Evolutionary conservation across 164 flowering plant species (phyloP).

Genomic region (Chloranthus sessilifolius): DNA sequence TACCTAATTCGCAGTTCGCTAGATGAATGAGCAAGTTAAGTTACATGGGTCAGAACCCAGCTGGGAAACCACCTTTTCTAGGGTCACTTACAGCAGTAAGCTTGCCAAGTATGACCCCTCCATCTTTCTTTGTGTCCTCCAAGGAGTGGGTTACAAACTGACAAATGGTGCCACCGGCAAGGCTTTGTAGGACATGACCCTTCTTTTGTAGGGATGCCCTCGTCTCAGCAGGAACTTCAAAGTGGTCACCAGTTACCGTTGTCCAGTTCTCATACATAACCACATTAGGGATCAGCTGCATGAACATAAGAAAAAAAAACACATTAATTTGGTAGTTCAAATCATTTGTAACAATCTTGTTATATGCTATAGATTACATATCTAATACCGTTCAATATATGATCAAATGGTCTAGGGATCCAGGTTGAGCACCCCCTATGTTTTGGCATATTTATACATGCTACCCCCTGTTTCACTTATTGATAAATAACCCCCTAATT

Average conservation of each 20-base stretch:
- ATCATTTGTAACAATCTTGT: background rate
- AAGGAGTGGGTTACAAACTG: slow-evolving; percentile 40
- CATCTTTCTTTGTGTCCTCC: slow-evolving; percentile 6
- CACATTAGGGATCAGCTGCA: slow-evolving; percentile 58
- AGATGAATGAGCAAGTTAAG: no score
- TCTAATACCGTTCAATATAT: no score
- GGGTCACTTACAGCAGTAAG: slow-evolving; percentile 58
- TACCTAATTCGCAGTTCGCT: no score
- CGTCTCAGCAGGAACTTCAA: slow-evolving; percentile 38
- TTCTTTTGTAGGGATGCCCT: slow-evolving; percentile 35
- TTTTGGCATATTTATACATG: no score
- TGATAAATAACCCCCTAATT: no score
- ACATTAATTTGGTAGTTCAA: background rate
- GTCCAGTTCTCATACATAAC: slow-evolving; percentile 70
- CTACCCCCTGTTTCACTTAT: no score
- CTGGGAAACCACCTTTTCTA: slow-evolving; percentile 61
- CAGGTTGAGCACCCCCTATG: no score
- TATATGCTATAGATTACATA: no score
- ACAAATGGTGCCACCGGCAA: slow-evolving; percentile 51
- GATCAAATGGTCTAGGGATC: no score
- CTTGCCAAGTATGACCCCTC: slow-evolving; percentile 13
- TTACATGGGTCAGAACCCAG: slow-evolving; percentile 51
- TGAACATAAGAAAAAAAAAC: slow-evolving; percentile 7
- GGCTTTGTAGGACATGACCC: slow-evolving; percentile 44
- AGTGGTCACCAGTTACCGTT: slow-evolving; percentile 39